Evolutionary conservation across 2,329 filamentous ascomycete species (phyloP).

Genomic region (Aspergillus proliferans): DNA sequence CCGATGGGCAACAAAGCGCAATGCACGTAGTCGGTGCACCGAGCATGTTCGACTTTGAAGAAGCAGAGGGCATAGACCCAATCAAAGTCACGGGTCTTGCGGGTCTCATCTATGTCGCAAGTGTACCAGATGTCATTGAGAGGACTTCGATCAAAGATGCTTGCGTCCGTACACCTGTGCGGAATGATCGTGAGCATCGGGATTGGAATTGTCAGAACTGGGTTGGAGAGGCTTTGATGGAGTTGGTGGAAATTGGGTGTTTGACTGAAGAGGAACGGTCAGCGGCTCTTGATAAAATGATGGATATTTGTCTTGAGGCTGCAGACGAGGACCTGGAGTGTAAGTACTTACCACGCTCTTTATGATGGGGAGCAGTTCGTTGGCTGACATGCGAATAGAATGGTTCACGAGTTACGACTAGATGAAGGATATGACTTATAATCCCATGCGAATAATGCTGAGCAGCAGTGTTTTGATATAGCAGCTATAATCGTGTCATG

Average conservation of each 20-base stretch:
- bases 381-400: too few relatives aligned
- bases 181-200: constrained; percentile 1
- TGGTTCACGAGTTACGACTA: too few relatives aligned
- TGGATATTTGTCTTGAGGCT: background rate
- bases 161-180: constrained; percentile 1
- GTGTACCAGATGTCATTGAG: background rate
- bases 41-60: constrained; percentile 2
- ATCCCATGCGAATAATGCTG: too few relatives aligned
- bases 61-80: background rate
- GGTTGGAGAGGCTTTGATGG: constrained; percentile 4
- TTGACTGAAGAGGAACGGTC: constrained; percentile 1
- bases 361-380: too few relatives aligned
- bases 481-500: too few relatives aligned
- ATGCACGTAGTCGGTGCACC: constrained; percentile 1
- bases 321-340: constrained; percentile 2
- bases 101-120: background rate
- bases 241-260: constrained; percentile 2
- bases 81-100: background rate
- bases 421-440: too few relatives aligned
- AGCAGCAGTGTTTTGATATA: too few relatives aligned
- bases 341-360: too few relatives aligned
- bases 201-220: constrained; percentile 7
- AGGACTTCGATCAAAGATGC: background rate
- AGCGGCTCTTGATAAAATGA: constrained; percentile 4
- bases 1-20: background rate